Evolutionary conservation across 2,329 filamentous ascomycete genomes (phyloP).

Genomic region (Cercospora beticola): DNA sequence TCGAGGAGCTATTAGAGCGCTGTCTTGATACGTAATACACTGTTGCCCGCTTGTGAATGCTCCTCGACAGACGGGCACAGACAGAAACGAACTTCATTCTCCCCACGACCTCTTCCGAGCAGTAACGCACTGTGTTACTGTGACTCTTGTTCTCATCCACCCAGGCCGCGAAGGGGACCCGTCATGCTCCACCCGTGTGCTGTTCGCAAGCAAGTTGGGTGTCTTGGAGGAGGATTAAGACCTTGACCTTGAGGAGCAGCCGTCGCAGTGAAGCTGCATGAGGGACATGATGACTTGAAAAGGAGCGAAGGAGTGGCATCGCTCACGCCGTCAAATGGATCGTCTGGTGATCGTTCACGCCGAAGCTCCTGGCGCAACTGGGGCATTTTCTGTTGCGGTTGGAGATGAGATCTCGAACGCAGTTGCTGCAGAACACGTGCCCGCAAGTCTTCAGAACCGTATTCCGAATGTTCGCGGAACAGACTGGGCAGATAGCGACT

Average conservation of each 20-base stretch:
- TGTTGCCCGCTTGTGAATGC: neutral
- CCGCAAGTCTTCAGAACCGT: slow-evolving; percentile 91
- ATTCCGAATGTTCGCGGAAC: slow-evolving; percentile 90
- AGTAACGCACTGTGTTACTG: neutral
- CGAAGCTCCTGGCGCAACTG: slow-evolving; percentile 88
- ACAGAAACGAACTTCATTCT: slow-evolving; percentile 7
- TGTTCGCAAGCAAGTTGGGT: neutral
- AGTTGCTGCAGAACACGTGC: slow-evolving; percentile 88
- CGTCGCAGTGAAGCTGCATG: neutral
- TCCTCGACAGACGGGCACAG: neutral
- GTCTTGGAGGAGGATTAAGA: neutral
- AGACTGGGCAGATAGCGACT: slow-evolving; percentile 86
- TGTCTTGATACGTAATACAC: slow-evolving; percentile 11
- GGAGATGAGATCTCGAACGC: slow-evolving; percentile 82
- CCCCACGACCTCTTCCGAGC: neutral
- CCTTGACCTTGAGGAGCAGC: neutral
- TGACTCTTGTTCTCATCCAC: neutral
- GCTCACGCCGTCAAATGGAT: slow-evolving; percentile 35
- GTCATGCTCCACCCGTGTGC: neutral
- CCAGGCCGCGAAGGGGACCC: neutral
- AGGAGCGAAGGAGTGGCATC: neutral
- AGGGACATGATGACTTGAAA: neutral
- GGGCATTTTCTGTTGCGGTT: slow-evolving; percentile 95
- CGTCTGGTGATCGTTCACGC: slow-evolving; percentile 82
- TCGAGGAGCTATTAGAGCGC: neutral